These are phyloP conservation scores for Orbilia quercus DNA, from an alignment of 2,329 filamentous ascomycete genomes.

Conservation along the genomic window DNA sequence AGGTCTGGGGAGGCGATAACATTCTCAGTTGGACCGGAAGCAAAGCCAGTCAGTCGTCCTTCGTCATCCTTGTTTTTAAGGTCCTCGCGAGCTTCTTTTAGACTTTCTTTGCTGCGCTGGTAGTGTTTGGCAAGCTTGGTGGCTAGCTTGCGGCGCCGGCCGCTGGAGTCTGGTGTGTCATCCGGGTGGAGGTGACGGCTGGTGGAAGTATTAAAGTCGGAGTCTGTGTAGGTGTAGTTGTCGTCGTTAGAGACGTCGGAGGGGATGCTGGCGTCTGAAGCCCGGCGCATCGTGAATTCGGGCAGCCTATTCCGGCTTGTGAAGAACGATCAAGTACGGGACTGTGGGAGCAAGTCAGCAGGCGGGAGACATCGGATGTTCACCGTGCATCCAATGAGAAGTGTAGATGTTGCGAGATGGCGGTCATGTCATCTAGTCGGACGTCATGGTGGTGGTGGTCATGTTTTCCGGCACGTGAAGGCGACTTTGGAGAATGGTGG, in stretches of 20 bases:
- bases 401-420: slow-evolving; percentile 21
- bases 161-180: slow-evolving; percentile 34
- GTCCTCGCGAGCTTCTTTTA: slow-evolving; percentile 52
- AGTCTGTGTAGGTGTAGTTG: slow-evolving; percentile 29
- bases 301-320: slow-evolving; percentile 27
- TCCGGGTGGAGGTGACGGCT: slow-evolving; percentile 43
- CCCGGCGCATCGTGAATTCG: slow-evolving; percentile 32
- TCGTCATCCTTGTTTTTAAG: slow-evolving; percentile 47
- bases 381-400: slow-evolving; percentile 24
- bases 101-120: slow-evolving; percentile 37
- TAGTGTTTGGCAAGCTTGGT: slow-evolving; percentile 44
- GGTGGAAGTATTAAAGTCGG: slow-evolving; percentile 16
- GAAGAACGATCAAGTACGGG: slow-evolving; percentile 12
- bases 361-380: slow-evolving; percentile 34
- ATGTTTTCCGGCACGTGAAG: slow-evolving; percentile 34
- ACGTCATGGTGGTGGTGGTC: neutral
- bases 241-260: slow-evolving; percentile 37
- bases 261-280: slow-evolving; percentile 38
- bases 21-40: slow-evolving; percentile 42
- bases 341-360: slow-evolving; percentile 24
- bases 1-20: slow-evolving; percentile 46
- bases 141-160: slow-evolving; percentile 37
- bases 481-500: neutral
- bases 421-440: slow-evolving; percentile 10
- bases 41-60: slow-evolving; percentile 35